Conservation (phyloP, 805 yeast species). For the Kodamaea kakaduensis region DNA sequence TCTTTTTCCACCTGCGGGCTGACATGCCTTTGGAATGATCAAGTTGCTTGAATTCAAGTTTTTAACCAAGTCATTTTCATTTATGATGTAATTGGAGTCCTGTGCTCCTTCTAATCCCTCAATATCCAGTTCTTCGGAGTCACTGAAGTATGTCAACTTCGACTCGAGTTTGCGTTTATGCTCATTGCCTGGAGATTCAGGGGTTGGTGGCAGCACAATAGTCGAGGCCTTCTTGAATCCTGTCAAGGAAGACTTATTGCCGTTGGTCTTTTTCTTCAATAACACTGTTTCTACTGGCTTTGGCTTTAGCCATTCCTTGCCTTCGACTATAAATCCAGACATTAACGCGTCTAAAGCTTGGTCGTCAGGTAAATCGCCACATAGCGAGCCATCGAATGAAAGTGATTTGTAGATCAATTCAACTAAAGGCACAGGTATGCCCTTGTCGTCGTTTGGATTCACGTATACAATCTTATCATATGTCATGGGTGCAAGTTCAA, state of each 20-base stretch:
- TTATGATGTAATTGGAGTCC: conserved; percentile 37
- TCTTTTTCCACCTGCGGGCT: conserved; percentile 54
- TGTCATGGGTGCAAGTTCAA: conserved; percentile 29
- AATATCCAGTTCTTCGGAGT: conserved; percentile 47
- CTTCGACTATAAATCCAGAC: conserved; percentile 54
- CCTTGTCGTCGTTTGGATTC: conserved; percentile 50
- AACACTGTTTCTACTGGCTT: conserved; percentile 27
- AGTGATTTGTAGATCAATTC: conserved; percentile 37
- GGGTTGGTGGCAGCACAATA: conserved; percentile 29
- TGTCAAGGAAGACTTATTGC: conserved; percentile 11
- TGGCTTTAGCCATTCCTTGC: conserved; percentile 56
- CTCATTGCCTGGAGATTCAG: conserved; percentile 25
- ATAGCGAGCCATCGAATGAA: conserved; percentile 42
- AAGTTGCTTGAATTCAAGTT: conserved; percentile 31
- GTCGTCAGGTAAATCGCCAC: conserved; percentile 51
- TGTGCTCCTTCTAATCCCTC: conserved; percentile 52
- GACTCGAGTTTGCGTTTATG: conserved; percentile 44
- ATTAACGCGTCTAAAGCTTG: conserved; percentile 59
- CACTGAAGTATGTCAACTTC: conserved; percentile 55
- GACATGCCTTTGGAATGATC: conserved; percentile 58
- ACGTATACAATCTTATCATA: conserved; percentile 49
- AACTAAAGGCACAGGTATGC: conserved; percentile 42
- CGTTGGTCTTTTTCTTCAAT: conserved; percentile 25
- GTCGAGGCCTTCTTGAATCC: conserved; percentile 16
- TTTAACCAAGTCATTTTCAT: conserved; percentile 39